Conservation (phyloP, 306 rosid species). For the Clitoria ternatea region DNA sequence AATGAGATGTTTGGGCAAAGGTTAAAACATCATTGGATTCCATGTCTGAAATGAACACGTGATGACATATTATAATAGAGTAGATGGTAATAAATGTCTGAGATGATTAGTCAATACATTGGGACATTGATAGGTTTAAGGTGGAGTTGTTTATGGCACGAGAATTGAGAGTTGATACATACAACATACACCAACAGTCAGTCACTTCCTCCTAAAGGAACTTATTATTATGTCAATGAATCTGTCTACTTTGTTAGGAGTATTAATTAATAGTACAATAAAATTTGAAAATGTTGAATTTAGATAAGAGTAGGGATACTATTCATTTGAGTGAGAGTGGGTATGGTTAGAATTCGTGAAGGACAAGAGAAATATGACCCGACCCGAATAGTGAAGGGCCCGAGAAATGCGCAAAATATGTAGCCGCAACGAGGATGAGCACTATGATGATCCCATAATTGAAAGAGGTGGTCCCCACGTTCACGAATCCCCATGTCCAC, state of each 20-base stretch:
- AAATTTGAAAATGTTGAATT: background rate
- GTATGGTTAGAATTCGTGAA: too few relatives aligned
- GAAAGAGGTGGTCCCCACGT: constrained; percentile 23
- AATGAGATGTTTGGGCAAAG: background rate
- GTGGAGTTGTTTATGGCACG: constrained; percentile 20
- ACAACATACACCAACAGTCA: too few relatives aligned
- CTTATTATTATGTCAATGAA: background rate
- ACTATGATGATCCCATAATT: constrained; percentile 39
- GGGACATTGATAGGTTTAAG: constrained; percentile 30
- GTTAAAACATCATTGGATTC: constrained; percentile 22
- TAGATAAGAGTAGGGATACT: background rate
- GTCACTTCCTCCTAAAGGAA: background rate
- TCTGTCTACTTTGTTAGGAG: background rate
- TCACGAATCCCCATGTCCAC: constrained; percentile 7
- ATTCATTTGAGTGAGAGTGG: background rate
- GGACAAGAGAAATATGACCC: background rate
- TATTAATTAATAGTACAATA: too few relatives aligned
- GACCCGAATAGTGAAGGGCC: constrained; percentile 8
- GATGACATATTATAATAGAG: background rate
- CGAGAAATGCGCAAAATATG: constrained; percentile 3
- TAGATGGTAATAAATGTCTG: constrained; percentile 34
- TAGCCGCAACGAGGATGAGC: constrained; percentile 14
- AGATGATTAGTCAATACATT: constrained; percentile 30
- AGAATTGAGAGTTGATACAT: constrained; percentile 13
- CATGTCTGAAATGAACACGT: background rate